Conservation (phyloP, 257 asterid genomes). For the Nyctanthes arbortristis region DNA sequence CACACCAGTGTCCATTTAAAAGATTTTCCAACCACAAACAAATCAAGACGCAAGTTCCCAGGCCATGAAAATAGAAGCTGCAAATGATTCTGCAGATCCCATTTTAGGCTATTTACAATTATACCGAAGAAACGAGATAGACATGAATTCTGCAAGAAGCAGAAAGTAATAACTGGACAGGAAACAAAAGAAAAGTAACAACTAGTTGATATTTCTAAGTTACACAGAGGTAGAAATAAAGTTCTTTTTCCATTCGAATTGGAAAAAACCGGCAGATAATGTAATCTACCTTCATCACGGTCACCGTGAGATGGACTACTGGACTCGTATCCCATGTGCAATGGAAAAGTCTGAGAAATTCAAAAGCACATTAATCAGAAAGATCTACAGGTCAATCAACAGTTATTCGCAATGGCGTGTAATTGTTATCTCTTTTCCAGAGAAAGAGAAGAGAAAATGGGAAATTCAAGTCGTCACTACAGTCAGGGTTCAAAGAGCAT, state of each 20-base stretch:
- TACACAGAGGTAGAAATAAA: background rate
- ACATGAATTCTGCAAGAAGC: background rate
- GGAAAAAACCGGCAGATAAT: background rate
- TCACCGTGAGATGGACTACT: slow-evolving; percentile 39
- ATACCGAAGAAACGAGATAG: background rate
- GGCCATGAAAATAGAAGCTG: background rate
- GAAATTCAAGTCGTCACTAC: background rate
- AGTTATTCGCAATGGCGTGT: background rate
- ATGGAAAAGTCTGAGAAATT: slow-evolving; percentile 28
- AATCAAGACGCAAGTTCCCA: background rate
- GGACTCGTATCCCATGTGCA: slow-evolving; percentile 39
- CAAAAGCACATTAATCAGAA: slow-evolving; percentile 6
- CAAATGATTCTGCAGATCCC: background rate
- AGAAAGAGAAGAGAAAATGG: background rate
- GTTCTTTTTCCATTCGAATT: background rate
- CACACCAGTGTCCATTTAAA: background rate
- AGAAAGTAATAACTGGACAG: background rate
- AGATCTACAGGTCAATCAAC: background rate
- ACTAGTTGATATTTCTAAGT: background rate
- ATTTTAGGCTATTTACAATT: background rate
- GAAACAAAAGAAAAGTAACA: background rate
- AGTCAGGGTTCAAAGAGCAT: background rate
- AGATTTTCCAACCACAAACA: background rate
- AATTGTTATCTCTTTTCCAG: background rate
- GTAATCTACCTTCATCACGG: slow-evolving; percentile 44